Conservation (phyloP, 805 yeast species). For the Lipomyces mesembrius region DNA sequence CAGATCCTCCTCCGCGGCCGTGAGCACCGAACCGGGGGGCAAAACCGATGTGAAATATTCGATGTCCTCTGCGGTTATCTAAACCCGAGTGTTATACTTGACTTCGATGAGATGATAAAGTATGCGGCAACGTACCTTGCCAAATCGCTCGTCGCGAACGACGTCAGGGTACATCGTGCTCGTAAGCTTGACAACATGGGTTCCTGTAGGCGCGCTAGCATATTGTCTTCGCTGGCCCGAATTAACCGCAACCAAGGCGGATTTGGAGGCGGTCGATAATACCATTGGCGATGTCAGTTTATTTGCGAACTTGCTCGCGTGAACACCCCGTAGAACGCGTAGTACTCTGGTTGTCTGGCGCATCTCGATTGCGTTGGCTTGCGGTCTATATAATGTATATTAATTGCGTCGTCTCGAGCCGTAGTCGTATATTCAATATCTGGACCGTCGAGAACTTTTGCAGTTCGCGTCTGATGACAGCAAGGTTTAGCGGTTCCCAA, state of each 20-base stretch:
- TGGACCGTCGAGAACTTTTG: neutral
- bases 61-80: slow-evolving; percentile 53
- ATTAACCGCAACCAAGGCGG: neutral
- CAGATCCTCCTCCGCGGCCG: slow-evolving; percentile 63
- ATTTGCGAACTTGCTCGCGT: neutral
- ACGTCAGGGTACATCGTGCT: slow-evolving; percentile 40
- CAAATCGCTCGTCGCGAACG: slow-evolving; percentile 37
- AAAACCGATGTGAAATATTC: slow-evolving; percentile 64
- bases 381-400: neutral
- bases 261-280: neutral
- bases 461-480: neutral
- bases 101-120: neutral
- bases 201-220: neutral
- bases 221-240: neutral
- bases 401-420: neutral
- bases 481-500: neutral
- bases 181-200: slow-evolving; percentile 33
- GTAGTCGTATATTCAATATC: neutral
- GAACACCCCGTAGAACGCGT: neutral
- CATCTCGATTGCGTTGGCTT: neutral
- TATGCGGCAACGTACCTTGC: slow-evolving; percentile 13
- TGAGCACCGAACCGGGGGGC: slow-evolving; percentile 54
- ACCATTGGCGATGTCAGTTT: neutral
- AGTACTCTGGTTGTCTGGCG: neutral
- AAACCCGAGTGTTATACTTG: neutral